Conservation (phyloP, 106 monocot species). For the Dactylorhiza incarnata region DNA sequence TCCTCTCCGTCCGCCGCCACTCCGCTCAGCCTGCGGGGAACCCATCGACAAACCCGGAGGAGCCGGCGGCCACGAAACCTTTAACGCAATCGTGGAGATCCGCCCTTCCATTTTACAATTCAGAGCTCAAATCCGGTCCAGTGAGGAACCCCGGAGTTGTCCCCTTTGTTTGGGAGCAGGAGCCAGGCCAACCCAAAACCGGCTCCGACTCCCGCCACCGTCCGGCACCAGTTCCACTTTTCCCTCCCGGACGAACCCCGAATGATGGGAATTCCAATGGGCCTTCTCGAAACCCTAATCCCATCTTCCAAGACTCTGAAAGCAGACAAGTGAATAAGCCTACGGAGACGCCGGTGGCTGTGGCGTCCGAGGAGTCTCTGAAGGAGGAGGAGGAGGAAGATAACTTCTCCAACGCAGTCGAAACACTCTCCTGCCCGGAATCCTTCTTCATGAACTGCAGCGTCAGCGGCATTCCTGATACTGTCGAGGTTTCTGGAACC, state of each 20-base stretch:
- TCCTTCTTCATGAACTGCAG: slow-evolving; percentile 87
- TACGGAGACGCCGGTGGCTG: neutral
- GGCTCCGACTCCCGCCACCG: neutral
- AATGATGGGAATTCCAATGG: neutral
- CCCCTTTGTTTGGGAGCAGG: slow-evolving; percentile 68
- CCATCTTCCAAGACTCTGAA: neutral
- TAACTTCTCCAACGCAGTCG: slow-evolving; percentile 66
- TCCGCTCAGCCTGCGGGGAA: neutral
- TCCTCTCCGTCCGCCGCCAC: slow-evolving; percentile 58
- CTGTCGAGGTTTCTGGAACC: slow-evolving; percentile 10
- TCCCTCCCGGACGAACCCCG: slow-evolving; percentile 4
- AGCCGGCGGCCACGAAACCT: neutral
- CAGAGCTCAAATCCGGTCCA: slow-evolving; percentile 48
- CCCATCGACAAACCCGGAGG: neutral
- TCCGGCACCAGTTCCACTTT: neutral
- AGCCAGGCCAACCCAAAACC: slow-evolving; percentile 53
- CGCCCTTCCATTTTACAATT: slow-evolving; percentile 52
- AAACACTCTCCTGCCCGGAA: slow-evolving; percentile 52
- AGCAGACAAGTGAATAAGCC: neutral
- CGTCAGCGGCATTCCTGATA: slow-evolving; percentile 22
- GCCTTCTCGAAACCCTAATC: neutral
- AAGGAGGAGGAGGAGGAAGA: slow-evolving; percentile 40
- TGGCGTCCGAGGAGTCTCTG: neutral
- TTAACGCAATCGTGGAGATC: slow-evolving; percentile 9
- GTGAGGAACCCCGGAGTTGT: slow-evolving; percentile 38